These are phyloP conservation scores for Nakaseomyces sp. DNA, from an alignment of 1,139 yeast genomes.

Conservation along the genomic window DNA sequence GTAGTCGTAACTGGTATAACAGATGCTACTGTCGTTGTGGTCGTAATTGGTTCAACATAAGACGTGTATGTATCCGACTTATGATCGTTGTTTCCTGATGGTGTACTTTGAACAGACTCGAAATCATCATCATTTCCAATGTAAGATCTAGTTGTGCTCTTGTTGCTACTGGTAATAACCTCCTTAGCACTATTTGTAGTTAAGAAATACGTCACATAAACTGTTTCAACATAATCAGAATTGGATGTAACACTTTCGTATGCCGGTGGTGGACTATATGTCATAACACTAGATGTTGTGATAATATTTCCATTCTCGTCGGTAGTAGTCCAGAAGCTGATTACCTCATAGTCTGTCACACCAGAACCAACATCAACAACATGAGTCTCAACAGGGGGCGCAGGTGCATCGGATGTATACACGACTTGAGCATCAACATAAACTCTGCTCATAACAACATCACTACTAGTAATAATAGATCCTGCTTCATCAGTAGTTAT, in stretches of 20 bases:
- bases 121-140: too few relatives aligned
- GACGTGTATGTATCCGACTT: too few relatives aligned
- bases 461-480: background rate
- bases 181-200: too few relatives aligned
- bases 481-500: background rate
- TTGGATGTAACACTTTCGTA: background rate
- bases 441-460: background rate
- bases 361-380: background rate
- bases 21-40: too few relatives aligned
- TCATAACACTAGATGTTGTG: background rate
- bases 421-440: background rate
- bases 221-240: background rate
- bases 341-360: background rate
- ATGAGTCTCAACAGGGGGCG: background rate
- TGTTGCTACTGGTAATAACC: too few relatives aligned
- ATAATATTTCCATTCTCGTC: background rate
- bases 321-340: background rate
- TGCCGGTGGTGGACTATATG: background rate
- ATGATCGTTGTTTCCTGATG: too few relatives aligned
- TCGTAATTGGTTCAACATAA: too few relatives aligned
- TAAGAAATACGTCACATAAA: background rate
- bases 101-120: too few relatives aligned
- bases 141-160: too few relatives aligned
- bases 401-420: background rate
- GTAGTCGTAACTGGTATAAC: too few relatives aligned